These are phyloP conservation scores for Escovopsis sp. DNA, from an alignment of 2,329 filamentous ascomycete species.

Conservation along the genomic window DNA sequence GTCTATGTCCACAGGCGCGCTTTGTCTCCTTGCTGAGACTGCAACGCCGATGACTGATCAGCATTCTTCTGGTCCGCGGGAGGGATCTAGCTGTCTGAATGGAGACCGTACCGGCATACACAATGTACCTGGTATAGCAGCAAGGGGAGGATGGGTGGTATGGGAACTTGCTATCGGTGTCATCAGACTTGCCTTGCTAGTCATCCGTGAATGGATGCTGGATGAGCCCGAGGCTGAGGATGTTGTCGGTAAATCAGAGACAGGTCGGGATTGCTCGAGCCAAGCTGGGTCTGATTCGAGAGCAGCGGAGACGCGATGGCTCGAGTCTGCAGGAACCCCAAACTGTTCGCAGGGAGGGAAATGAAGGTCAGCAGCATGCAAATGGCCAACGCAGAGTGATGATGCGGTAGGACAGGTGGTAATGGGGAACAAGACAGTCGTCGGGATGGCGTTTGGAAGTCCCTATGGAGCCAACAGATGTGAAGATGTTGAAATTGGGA, in stretches of 20 bases:
- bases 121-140: conserved; percentile 4
- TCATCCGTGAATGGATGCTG: too few species aligned
- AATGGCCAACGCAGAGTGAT: background rate
- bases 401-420: background rate
- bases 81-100: conserved; percentile 1
- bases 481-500: conserved; percentile 3
- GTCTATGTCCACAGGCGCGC: too few species aligned
- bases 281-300: conserved; percentile 5
- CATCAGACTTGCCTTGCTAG: conserved; percentile 4
- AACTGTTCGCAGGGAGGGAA: conserved; percentile 10
- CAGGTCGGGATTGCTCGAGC: conserved; percentile 8
- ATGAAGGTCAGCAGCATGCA: conserved; percentile 9
- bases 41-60: conserved; percentile 1
- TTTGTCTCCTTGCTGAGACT: background rate
- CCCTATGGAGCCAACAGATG: background rate
- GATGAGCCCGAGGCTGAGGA: background rate
- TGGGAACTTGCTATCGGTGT: conserved; percentile 5
- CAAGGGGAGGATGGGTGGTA: conserved; percentile 4
- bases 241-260: conserved; percentile 2
- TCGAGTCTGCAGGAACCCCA: conserved; percentile 9
- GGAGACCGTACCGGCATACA: background rate
- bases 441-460: conserved; percentile 1
- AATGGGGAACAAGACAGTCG: background rate
- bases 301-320: conserved; percentile 2
- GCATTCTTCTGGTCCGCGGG: conserved; percentile 4